Evolutionary conservation across 352 stramenopile genomes (phyloP), one percentile per base, ranked within the genome.

Genomic region (Elongisporangium anandrum): DNA sequence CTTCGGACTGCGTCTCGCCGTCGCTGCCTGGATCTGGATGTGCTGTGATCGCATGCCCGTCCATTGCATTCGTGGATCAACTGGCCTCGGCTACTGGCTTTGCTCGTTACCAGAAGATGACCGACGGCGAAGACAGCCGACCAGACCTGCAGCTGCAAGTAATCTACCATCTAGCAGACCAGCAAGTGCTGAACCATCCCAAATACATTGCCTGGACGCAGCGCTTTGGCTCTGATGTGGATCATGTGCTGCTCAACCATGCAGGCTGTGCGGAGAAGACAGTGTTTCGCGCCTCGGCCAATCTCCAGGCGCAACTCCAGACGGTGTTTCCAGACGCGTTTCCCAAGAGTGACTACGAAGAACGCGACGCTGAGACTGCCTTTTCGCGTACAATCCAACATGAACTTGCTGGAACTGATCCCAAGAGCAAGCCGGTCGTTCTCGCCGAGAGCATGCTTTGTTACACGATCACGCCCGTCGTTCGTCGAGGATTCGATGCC

Each of bases 371-470:
- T 4, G 57, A 61, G 24, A 38, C 59, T 19, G 69, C 75, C 0
- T 66, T 87, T 17, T 69, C 75, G 13, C 72, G 77, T 26, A 17
- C 23, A 6, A 54, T 83, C 4, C 63, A 63, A 3, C 49, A 20
- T 15, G n/a, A 49, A 7, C 12, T 74, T 12, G 5, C 53, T 66
- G 48, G 29, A 57, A 22, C 21, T 68, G 5, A 70, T 72, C 34
- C 54, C 63, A 50, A 63, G 22, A 69, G 75, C n/a, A 67, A 69
- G 20, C 52, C 57, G 0, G 63, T 75, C 4, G 58, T 88, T 23
- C 52, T 88, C 0, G 83, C 71, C 10, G 79, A 92, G 64, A 86
- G 79, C 48, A 79, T 95, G 79, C 73, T 95, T 17, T 85, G 78
- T 57, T 92, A 85, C 57, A 79, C 72, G 20, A 21, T 93, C 22